Conservation (phyloP, 208 protist genomes). For the Wallacemonas sp. region DNA sequence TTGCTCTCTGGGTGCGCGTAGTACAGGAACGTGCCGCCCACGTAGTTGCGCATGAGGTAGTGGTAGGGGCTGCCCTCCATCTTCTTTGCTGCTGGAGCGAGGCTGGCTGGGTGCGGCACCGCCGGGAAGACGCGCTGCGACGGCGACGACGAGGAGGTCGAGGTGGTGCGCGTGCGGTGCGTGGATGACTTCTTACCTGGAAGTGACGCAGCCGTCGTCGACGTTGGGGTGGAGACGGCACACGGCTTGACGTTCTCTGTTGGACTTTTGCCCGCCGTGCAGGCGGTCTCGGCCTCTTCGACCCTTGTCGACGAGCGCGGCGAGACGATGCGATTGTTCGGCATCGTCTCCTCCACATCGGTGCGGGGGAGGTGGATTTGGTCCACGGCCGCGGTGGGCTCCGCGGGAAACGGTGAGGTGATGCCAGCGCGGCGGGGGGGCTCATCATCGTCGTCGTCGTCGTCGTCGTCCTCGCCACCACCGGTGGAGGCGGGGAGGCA, state of each 20-base stretch:
- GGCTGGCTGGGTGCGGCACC: slow-evolving; percentile 20
- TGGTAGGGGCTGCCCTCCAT: slow-evolving; percentile 66
- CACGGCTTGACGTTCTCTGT: no score
- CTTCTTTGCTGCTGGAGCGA: slow-evolving; percentile 19
- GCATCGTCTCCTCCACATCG: slow-evolving; percentile 5
- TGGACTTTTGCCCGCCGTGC: no score
- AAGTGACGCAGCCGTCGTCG: no score
- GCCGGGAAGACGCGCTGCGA: neutral
- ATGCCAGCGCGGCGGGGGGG: neutral
- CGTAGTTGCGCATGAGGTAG: slow-evolving; percentile 62
- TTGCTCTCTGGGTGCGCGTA: slow-evolving; percentile 52
- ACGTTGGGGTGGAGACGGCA: neutral
- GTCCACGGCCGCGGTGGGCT: neutral
- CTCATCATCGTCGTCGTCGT: slow-evolving; percentile 6
- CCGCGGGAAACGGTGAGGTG: neutral
- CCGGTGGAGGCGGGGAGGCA: slow-evolving; percentile 15
- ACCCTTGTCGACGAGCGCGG: slow-evolving; percentile 22
- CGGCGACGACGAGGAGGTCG: neutral
- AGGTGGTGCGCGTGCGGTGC: no score
- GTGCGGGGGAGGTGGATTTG: slow-evolving; percentile 8
- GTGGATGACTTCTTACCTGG: no score
- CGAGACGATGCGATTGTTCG: slow-evolving; percentile 33
- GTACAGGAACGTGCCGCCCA: slow-evolving; percentile 48
- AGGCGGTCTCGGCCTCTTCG: no score
- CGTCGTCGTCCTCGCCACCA: slow-evolving; percentile 8